Percentiles rank a stretch among this genome's conserved stretches.
Evolutionary conservation across 371 early-diverging fungal genomes (phyloP).

Genomic region (Sporodiniella umbellata): DNA sequence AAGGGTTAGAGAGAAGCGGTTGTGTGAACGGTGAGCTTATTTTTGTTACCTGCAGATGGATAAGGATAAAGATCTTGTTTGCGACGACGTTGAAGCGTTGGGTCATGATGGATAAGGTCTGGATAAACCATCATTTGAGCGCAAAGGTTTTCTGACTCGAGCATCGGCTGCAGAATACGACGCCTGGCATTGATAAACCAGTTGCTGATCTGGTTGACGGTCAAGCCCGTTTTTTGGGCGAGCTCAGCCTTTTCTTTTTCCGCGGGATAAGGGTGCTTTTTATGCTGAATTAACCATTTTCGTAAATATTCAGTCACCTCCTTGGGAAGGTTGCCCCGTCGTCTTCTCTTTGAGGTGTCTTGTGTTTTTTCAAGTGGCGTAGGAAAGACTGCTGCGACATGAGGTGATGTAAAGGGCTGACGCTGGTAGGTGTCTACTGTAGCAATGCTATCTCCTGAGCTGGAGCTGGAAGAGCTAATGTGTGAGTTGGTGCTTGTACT

Average conservation of each 20-base stretch:
- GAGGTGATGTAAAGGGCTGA: conserved; percentile 1
- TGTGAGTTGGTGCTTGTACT: conserved; percentile 26
- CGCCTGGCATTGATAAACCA: conserved; percentile 92
- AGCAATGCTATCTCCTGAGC: conserved; percentile 23
- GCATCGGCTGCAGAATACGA: conserved; percentile 59
- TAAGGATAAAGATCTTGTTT: conserved; percentile 4
- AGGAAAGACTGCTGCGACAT: conserved; percentile 3
- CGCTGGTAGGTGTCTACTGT: conserved; percentile 9
- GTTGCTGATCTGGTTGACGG: conserved; percentile 80
- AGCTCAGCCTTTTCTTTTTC: conserved; percentile 75
- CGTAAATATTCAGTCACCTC: conserved; percentile 65
- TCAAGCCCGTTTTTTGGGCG: conserved; percentile 64
- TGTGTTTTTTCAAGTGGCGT: conserved; percentile 6
- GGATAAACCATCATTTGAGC: conserved; percentile 26
- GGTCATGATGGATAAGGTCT: conserved; percentile 12
- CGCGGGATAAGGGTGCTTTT: conserved; percentile 80
- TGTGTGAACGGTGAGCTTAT: too few species aligned
- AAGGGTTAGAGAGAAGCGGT: too few species aligned
- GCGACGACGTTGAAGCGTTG: not conserved
- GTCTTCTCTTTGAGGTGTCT: conserved; percentile 39
- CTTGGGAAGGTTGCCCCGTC: conserved; percentile 65
- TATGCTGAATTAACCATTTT: conserved; percentile 75
- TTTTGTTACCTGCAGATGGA: too few species aligned
- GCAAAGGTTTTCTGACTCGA: conserved; percentile 35
- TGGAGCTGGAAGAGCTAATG: conserved; percentile 21